Percentiles rank a stretch among this genome's conserved stretches.
These are phyloP conservation scores for Microbotryomycetes sp. DNA, from an alignment of 1,284 basidiomycete species.

Conservation along the genomic window DNA sequence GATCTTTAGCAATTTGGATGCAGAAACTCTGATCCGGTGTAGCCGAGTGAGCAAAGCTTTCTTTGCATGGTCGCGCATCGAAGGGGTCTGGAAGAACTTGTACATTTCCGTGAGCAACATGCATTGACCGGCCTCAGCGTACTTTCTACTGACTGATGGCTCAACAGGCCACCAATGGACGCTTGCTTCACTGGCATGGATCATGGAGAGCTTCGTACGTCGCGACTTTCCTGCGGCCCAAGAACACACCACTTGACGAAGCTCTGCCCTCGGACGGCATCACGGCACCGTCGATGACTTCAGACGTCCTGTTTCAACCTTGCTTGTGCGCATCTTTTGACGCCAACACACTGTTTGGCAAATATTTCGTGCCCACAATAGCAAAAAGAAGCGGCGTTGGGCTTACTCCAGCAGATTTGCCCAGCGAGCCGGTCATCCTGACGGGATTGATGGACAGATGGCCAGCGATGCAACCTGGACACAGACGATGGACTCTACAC, in stretches of 20 bases:
- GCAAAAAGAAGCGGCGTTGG: slow-evolving; percentile 6
- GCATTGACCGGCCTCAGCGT: neutral
- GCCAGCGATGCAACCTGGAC: slow-evolving; percentile 20
- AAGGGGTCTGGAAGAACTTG: slow-evolving; percentile 38
- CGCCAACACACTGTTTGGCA: slow-evolving; percentile 9
- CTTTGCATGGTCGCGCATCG: slow-evolving; percentile 35
- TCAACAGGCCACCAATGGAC: slow-evolving; percentile 8
- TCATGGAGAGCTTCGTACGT: slow-evolving; percentile 38
- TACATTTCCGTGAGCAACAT: slow-evolving; percentile 24
- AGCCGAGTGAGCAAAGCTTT: slow-evolving; percentile 25
- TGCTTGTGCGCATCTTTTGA: slow-evolving; percentile 37
- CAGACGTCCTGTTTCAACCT: slow-evolving; percentile 41
- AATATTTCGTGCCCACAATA: slow-evolving; percentile 23
- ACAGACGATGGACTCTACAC: slow-evolving; percentile 33
- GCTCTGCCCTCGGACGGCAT: slow-evolving; percentile 33
- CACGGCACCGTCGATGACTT: slow-evolving; percentile 33
- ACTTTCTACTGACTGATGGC: neutral
- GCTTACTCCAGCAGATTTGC: slow-evolving; percentile 10
- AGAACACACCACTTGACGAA: neutral
- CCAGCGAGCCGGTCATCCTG: slow-evolving; percentile 37
- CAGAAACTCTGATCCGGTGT: slow-evolving; percentile 12
- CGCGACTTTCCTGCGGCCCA: slow-evolving; percentile 14
- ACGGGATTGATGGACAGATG: slow-evolving; percentile 33
- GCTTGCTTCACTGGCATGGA: slow-evolving; percentile 27
- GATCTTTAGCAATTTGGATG: slow-evolving; percentile 22